phyloP scores from a whole-genome alignment of 495 filamentous ascomycete species.

The Podospora didyma region DNA sequence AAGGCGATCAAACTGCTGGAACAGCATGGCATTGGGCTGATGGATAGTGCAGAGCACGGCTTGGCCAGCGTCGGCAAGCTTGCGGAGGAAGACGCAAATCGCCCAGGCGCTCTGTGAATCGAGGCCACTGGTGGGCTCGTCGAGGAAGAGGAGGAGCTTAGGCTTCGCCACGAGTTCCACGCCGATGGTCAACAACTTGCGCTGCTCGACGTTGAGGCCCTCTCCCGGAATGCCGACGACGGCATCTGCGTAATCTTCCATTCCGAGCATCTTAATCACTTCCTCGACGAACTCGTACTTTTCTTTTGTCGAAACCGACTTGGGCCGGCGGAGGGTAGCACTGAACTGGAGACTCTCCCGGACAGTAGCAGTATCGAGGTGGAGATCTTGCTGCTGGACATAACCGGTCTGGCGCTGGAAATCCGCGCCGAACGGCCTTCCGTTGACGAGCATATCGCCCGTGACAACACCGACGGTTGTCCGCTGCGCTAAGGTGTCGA shows the following conservation, averaged over 20 bases:
- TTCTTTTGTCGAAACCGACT: conserved; percentile 56
- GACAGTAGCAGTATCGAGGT: conserved; percentile 74
- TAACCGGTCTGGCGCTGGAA: conserved; percentile 87
- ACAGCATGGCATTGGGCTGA: conserved; percentile 68
- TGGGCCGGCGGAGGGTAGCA: conserved; percentile 76
- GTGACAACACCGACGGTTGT: conserved; percentile 65
- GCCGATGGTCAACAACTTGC: conserved; percentile 75
- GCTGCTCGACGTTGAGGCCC: conserved; percentile 45
- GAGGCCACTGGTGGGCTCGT: conserved; percentile 78
- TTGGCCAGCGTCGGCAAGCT: conserved; percentile 73
- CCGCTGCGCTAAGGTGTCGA: conserved; percentile 68
- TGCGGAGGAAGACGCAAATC: conserved; percentile 80
- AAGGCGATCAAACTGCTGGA: conserved; percentile 70
- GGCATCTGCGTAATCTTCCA: conserved; percentile 78
- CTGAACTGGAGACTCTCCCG: conserved; percentile 75
- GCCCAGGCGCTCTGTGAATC: conserved; percentile 80
- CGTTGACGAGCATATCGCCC: conserved; percentile 75
- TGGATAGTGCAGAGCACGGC: conserved; percentile 73
- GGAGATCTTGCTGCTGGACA: conserved; percentile 87
- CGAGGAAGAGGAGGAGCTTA: conserved; percentile 67
- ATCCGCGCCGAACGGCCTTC: conserved; percentile 57
- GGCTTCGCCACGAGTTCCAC: conserved; percentile 91
- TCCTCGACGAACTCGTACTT: conserved; percentile 82
- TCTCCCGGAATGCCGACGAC: conserved; percentile 80
- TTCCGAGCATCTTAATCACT: conserved; percentile 80